Percentiles rank a stretch among this genome's conserved stretches.
Evolutionary conservation across 2,329 filamentous ascomycete genomes (phyloP).

Genomic region (Phoma sp.): DNA sequence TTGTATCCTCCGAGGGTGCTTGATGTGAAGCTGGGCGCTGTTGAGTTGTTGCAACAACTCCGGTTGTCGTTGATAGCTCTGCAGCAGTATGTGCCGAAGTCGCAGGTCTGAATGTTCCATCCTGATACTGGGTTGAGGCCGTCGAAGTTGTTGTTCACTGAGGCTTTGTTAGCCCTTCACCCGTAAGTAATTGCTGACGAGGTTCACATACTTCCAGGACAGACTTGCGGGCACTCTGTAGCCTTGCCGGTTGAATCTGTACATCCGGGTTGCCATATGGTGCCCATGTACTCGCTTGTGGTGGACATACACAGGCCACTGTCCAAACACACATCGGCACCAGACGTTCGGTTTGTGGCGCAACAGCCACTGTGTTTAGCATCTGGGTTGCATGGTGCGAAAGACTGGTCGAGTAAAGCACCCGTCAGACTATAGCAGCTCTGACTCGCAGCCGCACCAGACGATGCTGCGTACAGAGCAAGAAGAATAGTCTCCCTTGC

Average conservation of each 20-base stretch:
- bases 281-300: slow-evolving; percentile 33
- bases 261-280: slow-evolving; percentile 44
- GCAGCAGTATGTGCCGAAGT: slow-evolving; percentile 45
- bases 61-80: slow-evolving; percentile 30
- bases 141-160: slow-evolving; percentile 24
- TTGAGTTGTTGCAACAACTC: slow-evolving; percentile 40
- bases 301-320: slow-evolving; percentile 46
- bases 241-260: slow-evolving; percentile 42
- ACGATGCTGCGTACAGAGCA: slow-evolving; percentile 18
- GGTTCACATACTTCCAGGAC: slow-evolving; percentile 35
- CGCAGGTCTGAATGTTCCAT: slow-evolving; percentile 45
- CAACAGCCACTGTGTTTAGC: slow-evolving; percentile 44
- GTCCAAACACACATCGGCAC: slow-evolving; percentile 40
- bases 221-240: slow-evolving; percentile 37
- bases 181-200: neutral
- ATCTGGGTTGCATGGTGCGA: slow-evolving; percentile 37
- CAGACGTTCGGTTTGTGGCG: slow-evolving; percentile 31
- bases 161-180: neutral
- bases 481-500: slow-evolving; percentile 21
- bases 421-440: slow-evolving; percentile 43
- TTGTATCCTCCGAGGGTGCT: slow-evolving; percentile 31
- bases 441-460: slow-evolving; percentile 24
- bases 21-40: slow-evolving; percentile 31
- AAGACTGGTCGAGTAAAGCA: slow-evolving; percentile 34
- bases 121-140: slow-evolving; percentile 25